phyloP scores from a whole-genome alignment of 345 rosid species.

The Eucalyptus brandiana region DNA sequence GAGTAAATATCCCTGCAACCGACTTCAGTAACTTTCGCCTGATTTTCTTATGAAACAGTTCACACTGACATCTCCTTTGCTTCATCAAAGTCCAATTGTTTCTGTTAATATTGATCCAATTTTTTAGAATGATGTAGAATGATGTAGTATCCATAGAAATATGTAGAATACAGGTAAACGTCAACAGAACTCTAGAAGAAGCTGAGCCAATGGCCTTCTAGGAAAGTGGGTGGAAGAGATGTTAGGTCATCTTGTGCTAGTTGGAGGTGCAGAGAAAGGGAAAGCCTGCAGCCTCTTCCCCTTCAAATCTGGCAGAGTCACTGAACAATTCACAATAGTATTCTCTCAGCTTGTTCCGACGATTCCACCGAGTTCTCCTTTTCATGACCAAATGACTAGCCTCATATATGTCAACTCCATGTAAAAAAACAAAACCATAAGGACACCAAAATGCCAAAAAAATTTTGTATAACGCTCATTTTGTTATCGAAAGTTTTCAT shows the following conservation, averaged over 20 bases:
- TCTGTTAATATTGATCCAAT: background rate
- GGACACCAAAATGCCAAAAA: too few relatives aligned
- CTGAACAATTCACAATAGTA: background rate
- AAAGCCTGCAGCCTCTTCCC: background rate
- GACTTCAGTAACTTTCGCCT: background rate
- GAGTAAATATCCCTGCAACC: background rate
- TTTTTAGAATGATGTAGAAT: background rate
- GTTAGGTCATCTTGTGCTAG: background rate
- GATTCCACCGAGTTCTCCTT: background rate
- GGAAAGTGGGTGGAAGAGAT: background rate
- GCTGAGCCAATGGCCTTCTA: background rate
- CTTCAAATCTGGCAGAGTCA: background rate
- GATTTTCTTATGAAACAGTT: background rate
- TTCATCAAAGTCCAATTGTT: background rate
- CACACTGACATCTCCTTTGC: background rate
- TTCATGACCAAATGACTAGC: background rate
- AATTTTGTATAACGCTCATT: accelerated
- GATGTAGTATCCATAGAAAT: background rate
- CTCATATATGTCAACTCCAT: background rate
- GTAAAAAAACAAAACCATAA: background rate
- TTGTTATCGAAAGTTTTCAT: accelerated
- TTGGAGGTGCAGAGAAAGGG: background rate
- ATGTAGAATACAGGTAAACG: background rate
- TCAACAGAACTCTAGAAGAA: background rate
- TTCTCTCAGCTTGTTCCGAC: background rate